Evolutionary conservation across 2,329 filamentous ascomycete species (phyloP).

Genomic region (Neoascochyta sp.): DNA sequence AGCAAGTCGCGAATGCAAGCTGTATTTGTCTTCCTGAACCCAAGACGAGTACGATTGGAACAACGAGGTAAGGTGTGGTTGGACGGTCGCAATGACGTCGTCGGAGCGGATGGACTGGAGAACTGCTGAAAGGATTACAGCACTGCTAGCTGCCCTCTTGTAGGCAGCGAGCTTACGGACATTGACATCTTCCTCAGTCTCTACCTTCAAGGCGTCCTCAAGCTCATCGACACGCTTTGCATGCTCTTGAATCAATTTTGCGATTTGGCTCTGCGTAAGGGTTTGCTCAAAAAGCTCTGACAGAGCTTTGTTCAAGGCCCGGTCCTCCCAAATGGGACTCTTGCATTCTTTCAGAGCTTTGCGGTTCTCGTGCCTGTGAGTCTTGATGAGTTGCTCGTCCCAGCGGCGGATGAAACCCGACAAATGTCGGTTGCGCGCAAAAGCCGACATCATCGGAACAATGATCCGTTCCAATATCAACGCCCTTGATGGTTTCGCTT

Average conservation of each 20-base stretch:
- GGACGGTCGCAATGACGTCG: conserved; percentile 18
- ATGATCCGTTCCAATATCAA: conserved; percentile 19
- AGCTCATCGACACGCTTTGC: conserved; percentile 16
- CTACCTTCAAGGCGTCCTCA: conserved; percentile 8
- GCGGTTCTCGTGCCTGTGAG: conserved; percentile 13
- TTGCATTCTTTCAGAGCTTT: conserved; percentile 15
- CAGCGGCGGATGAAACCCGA: conserved; percentile 35
- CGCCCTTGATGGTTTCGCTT: background rate
- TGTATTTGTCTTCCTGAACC: conserved; percentile 19
- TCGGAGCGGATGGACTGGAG: conserved; percentile 25
- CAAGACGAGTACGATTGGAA: conserved; percentile 19
- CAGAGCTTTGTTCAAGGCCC: conserved; percentile 19
- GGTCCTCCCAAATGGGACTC: conserved; percentile 31
- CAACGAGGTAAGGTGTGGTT: conserved; percentile 19
- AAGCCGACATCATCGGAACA: conserved; percentile 33
- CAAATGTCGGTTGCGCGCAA: conserved; percentile 33
- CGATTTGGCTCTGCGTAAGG: conserved; percentile 32
- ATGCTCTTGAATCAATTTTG: conserved; percentile 30
- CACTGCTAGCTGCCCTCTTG: conserved; percentile 24
- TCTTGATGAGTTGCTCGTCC: conserved; percentile 30
- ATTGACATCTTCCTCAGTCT: conserved; percentile 12
- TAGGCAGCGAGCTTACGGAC: conserved; percentile 19
- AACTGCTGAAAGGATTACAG: conserved; percentile 27
- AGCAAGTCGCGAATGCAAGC: conserved; percentile 12
- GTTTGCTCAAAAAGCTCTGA: conserved; percentile 27